phyloP scores from a whole-genome alignment of 2,329 filamentous ascomycete species.

The Fusarium sp. region DNA sequence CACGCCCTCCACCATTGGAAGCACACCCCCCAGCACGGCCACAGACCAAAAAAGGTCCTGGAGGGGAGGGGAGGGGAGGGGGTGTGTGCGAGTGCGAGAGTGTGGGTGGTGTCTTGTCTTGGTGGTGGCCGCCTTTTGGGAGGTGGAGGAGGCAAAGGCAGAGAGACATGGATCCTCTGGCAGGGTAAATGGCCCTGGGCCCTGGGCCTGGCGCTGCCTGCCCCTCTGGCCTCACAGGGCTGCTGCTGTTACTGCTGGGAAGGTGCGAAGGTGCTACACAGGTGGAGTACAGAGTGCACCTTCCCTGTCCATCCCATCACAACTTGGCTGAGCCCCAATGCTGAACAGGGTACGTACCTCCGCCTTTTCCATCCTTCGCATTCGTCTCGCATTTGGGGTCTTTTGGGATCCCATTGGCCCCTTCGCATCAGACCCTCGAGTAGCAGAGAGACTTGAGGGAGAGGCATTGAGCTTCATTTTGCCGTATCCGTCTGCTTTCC shows the following conservation, averaged over 20 bases:
- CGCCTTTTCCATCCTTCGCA: constrained; percentile 37
- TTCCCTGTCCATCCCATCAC: constrained; percentile 12
- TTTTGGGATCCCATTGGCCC: background rate
- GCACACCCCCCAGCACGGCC: constrained; percentile 27
- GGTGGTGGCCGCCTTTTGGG: background rate
- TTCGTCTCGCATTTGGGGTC: background rate
- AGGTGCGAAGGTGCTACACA: background rate
- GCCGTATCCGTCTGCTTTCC: background rate
- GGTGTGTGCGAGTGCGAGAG: background rate
- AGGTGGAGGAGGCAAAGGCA: background rate
- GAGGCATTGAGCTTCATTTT: background rate
- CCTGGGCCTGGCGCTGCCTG: constrained; percentile 21
- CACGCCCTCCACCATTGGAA: background rate
- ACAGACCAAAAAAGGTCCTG: constrained; percentile 37
- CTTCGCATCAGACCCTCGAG: background rate
- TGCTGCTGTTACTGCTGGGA: constrained; percentile 25
- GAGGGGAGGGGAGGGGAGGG: constrained; percentile 26
- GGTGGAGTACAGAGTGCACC: background rate
- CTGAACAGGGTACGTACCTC: constrained; percentile 31
- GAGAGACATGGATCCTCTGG: constrained; percentile 13
- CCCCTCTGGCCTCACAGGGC: constrained; percentile 40
- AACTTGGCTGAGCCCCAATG: constrained; percentile 29
- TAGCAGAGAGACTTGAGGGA: background rate
- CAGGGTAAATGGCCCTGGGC: constrained; percentile 11
- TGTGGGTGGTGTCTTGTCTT: background rate